These are phyloP conservation scores for Orbilia oligospora DNA, from an alignment of 2,329 filamentous ascomycete species.

Conservation along the genomic window DNA sequence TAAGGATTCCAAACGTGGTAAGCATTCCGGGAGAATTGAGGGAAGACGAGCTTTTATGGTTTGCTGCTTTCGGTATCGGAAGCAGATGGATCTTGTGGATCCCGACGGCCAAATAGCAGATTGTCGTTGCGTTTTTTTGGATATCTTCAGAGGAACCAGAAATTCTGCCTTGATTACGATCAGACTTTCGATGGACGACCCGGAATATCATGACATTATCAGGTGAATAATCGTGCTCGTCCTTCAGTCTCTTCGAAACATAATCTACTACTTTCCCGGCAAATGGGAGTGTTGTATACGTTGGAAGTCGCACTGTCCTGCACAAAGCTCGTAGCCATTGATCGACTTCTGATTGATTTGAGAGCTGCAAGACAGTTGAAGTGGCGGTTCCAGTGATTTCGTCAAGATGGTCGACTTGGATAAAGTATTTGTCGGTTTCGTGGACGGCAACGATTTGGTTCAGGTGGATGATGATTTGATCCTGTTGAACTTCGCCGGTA, in stretches of 20 bases:
- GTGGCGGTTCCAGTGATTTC: conserved; percentile 68
- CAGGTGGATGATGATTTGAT: conserved; percentile 66
- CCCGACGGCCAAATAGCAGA: conserved; percentile 79
- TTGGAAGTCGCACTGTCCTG: conserved; percentile 73
- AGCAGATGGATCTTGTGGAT: conserved; percentile 79
- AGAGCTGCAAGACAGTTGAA: conserved; percentile 63
- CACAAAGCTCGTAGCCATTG: conserved; percentile 77
- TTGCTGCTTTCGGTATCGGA: conserved; percentile 73
- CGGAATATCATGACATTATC: conserved; percentile 78
- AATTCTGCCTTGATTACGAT: conserved; percentile 68
- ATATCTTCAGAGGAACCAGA: conserved; percentile 77
- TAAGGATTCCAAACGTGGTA: conserved; percentile 76
- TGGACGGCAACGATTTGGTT: conserved; percentile 78
- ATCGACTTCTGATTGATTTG: conserved; percentile 74
- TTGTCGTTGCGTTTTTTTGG: conserved; percentile 75
- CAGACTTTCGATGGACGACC: conserved; percentile 75
- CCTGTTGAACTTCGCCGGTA: conserved; percentile 61
- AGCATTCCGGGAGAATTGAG: conserved; percentile 69
- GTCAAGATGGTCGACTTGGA: conserved; percentile 78
- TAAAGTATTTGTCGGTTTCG: conserved; percentile 77
- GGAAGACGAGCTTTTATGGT: conserved; percentile 70
- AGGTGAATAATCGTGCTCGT: conserved; percentile 78
- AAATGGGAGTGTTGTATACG: conserved; percentile 67
- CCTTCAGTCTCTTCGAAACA: conserved; percentile 75
- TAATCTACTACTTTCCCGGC: conserved; percentile 74